Base-by-base conservation (phyloP, 352 stramenopile species). In the Pelagophyceae sp. region DNA sequence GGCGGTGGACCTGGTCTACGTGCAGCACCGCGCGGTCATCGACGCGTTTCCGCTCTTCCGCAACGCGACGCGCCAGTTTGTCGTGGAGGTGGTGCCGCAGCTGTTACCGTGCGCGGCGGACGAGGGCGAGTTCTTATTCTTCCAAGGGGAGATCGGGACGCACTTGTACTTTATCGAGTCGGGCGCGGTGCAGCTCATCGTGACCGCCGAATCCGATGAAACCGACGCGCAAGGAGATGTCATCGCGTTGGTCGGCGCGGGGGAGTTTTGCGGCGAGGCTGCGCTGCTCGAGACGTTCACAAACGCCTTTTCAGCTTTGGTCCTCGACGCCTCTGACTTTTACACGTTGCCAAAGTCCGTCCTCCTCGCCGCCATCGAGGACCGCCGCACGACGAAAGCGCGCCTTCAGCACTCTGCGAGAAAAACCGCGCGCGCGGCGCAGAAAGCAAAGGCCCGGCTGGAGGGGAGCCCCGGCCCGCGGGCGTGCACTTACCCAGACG, bases 51-150 rank as follows among this genome's bases (percentile, higher is more conserved):
- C 61, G 31, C 31, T 70, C 29, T 33, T 70, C 61, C 61, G 11
- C 15, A 11, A 20, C 23, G 61, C 61, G 15, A n/a, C 23, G 23
- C 11, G 61, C 11, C 23, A 23, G 20, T 70, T 70, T 33, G 31
- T 70, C 31, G 61, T 33, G 15, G 29, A n/a, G 31, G 20, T 70
- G 23, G 20, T 11, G 6, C 61, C 20, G 11, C 15, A 70, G 23
- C 61, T 70, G 11, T 33, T 70, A 33, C 61, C 61, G 31, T 70
- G 61, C 61, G 29, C 6, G 23, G 61, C 29, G 23, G 31, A 33
- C 31, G 61, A 70, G 15, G 61, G 61, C 20, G 61, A 70, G 20
- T 70, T 70, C 29, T n/a, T 70, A 31, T 70, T 70, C 29, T 70
- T 70, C 61, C 15, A 70, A n/a, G 61, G 61, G 15, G 23, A n/a